A percentile compares a stretch with the other conserved stretches of the same genome.
phyloP scores from a whole-genome alignment of 495 filamentous ascomycete genomes.

The Annulohypoxylon bovei region DNA sequence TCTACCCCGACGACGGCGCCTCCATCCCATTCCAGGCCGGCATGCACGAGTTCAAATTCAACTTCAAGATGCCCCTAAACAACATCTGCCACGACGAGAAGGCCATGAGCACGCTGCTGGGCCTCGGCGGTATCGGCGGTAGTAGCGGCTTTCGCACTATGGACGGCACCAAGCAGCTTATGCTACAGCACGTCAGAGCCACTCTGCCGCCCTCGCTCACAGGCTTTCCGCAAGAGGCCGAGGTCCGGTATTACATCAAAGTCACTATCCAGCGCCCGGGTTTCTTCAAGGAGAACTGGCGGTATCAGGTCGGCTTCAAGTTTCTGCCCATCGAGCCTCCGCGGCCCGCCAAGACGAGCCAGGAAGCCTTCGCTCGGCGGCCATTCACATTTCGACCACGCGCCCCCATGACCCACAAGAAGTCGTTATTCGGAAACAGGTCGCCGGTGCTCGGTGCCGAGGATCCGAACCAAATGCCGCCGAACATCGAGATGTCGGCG shows the following conservation, averaged over 20 bases:
- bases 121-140: constrained; percentile 52
- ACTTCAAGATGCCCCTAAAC: constrained; percentile 95
- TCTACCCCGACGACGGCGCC: constrained; percentile 70
- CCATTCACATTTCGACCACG: constrained; percentile 75
- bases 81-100: constrained; percentile 74
- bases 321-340: constrained; percentile 95
- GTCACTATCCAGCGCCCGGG: constrained; percentile 84
- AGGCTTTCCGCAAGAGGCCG: constrained; percentile 82
- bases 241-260: constrained; percentile 93
- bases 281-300: constrained; percentile 86
- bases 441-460: constrained; percentile 19
- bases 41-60: constrained; percentile 87
- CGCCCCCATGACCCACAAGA: constrained; percentile 44
- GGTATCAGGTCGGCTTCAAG: constrained; percentile 69
- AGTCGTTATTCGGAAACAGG: constrained; percentile 61
- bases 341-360: constrained; percentile 68
- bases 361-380: constrained; percentile 85
- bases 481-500: constrained; percentile 72
- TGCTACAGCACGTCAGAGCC: constrained; percentile 77
- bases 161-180: constrained; percentile 61
- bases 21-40: constrained; percentile 77
- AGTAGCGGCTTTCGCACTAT: constrained; percentile 59
- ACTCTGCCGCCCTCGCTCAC: constrained; percentile 89
- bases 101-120: constrained; percentile 57
- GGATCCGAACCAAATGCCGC: constrained; percentile 38